phyloP scores from a whole-genome alignment of 768 basidiomycete genomes.

The Rhodocollybia butyracea region DNA sequence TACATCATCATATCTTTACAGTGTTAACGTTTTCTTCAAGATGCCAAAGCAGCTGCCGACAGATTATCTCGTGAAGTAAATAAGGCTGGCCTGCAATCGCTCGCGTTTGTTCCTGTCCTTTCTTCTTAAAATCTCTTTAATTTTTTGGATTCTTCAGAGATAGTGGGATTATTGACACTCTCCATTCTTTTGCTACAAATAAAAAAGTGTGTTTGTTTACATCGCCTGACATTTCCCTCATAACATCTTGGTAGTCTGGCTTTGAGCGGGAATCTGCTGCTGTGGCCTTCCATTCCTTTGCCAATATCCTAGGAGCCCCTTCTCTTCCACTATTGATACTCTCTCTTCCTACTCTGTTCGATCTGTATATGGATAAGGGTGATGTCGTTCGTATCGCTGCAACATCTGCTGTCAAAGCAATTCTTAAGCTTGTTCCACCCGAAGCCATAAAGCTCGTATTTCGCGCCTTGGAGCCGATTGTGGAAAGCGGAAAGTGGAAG shows the following conservation, averaged over 20 bases:
- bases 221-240: neutral
- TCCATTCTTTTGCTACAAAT: slow-evolving; percentile 71
- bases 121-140: neutral
- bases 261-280: slow-evolving; percentile 87
- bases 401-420: slow-evolving; percentile 74
- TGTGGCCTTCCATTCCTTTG: slow-evolving; percentile 75
- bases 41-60: slow-evolving; percentile 84
- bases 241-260: slow-evolving; percentile 44
- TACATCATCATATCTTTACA: slow-evolving; percentile 1
- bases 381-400: slow-evolving; percentile 86
- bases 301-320: slow-evolving; percentile 64
- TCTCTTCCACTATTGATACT: slow-evolving; percentile 73
- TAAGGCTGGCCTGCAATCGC: slow-evolving; percentile 57
- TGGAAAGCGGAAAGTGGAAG: slow-evolving; percentile 90
- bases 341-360: slow-evolving; percentile 73
- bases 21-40: slow-evolving; percentile 33
- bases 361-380: slow-evolving; percentile 91
- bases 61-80: slow-evolving; percentile 69
- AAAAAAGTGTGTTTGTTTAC: slow-evolving; percentile 45
- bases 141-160: slow-evolving; percentile 40
- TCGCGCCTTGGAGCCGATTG: slow-evolving; percentile 62
- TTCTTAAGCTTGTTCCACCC: slow-evolving; percentile 81
- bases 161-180: slow-evolving; percentile 53
- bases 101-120: slow-evolving; percentile 41
- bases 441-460: slow-evolving; percentile 75